Evolutionary conservation across 2,329 filamentous ascomycete genomes (phyloP).

Genomic region (Colletotrichum liriopes): DNA sequence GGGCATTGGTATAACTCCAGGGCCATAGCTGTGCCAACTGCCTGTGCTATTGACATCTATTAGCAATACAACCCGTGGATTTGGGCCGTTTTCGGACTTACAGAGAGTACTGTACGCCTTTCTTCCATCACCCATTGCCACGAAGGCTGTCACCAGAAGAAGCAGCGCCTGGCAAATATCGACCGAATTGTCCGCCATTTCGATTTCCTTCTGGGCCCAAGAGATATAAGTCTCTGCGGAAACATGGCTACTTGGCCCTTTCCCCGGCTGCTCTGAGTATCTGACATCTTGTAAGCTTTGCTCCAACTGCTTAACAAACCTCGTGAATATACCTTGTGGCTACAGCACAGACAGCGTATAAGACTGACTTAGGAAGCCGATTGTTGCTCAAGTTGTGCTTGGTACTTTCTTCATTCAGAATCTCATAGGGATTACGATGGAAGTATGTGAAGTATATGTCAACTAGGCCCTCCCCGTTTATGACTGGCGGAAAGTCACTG

Average conservation of each 20-base stretch:
- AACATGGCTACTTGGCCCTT: conserved; percentile 32
- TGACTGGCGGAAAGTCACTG: conserved; percentile 18
- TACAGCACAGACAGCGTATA: conserved; percentile 35
- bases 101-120: conserved; percentile 20
- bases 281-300: conserved; percentile 1
- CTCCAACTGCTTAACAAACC: too few species aligned
- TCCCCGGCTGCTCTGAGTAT: conserved; percentile 23
- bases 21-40: conserved; percentile 24
- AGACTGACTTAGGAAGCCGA: conserved; percentile 21
- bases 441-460: conserved; percentile 36
- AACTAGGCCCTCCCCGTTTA: conserved; percentile 32
- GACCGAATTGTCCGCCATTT: conserved; percentile 2
- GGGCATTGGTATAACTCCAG: conserved; percentile 19
- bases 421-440: conserved; percentile 28
- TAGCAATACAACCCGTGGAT: background rate
- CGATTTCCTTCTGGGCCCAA: conserved; percentile 32
- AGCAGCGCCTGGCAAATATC: conserved; percentile 33
- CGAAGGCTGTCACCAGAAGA: conserved; percentile 20
- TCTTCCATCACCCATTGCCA: conserved; percentile 23
- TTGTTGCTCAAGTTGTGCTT: conserved; percentile 24
- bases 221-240: conserved; percentile 27
- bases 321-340: conserved; percentile 17
- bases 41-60: conserved; percentile 13
- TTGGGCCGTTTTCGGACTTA: background rate
- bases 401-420: conserved; percentile 21